phyloP scores from a whole-genome alignment of 768 basidiomycete species.

The Trametes elegans region DNA sequence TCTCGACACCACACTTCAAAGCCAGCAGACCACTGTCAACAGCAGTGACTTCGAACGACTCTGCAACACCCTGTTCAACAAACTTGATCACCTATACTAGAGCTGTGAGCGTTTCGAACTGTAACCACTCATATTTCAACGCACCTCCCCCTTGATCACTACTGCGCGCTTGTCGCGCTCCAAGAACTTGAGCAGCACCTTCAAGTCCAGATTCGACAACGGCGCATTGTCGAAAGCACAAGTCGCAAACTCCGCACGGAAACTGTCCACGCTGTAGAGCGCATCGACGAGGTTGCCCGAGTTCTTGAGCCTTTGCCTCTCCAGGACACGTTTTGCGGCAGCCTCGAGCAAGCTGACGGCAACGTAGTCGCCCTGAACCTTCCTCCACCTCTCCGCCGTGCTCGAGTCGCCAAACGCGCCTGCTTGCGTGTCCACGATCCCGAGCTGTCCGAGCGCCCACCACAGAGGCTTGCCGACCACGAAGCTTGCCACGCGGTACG shows the following conservation, averaged over 20 bases:
- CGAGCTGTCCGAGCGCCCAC: conserved; percentile 85
- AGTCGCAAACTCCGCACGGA: conserved; percentile 55
- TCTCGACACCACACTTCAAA: conserved; percentile 66
- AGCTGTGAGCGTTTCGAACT: neutral
- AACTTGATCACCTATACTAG: conserved; percentile 79
- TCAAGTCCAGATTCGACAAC: conserved; percentile 62
- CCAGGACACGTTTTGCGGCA: conserved; percentile 57
- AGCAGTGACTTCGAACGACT: conserved; percentile 57
- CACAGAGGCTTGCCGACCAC: conserved; percentile 77
- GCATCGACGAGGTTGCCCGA: conserved; percentile 52
- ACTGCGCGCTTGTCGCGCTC: conserved; percentile 70
- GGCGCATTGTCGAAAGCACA: conserved; percentile 40
- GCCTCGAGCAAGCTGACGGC: conserved; percentile 60
- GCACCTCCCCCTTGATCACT: conserved; percentile 65
- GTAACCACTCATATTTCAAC: conserved; percentile 17
- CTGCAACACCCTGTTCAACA: conserved; percentile 39
- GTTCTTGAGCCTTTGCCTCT: conserved; percentile 41
- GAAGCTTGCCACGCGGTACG: conserved; percentile 65
- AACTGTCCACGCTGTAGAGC: conserved; percentile 60
- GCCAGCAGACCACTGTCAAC: conserved; percentile 83
- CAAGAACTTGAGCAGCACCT: conserved; percentile 72
- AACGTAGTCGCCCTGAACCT: conserved; percentile 70
- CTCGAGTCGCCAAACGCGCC: conserved; percentile 32
- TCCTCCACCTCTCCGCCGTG: conserved; percentile 48
- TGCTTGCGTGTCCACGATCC: conserved; percentile 63